Conservation (phyloP, 345 rosid genomes). For the Gynandropsis gynandra region DNA sequence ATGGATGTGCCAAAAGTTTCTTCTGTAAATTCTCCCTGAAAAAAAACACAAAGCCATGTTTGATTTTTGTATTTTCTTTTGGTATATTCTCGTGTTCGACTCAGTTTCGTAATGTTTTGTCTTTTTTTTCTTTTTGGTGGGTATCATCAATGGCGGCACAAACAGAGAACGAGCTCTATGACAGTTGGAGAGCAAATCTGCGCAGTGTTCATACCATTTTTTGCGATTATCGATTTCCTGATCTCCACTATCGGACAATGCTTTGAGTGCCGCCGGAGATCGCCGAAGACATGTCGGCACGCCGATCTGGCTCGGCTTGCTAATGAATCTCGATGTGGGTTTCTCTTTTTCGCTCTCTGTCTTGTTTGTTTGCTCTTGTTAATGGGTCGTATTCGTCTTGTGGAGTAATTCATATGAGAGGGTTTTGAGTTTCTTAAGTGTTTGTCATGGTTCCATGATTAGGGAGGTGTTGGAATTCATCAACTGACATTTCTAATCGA, state of each 20-base stretch:
- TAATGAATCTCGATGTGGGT: conserved; percentile 47
- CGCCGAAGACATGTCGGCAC: conserved; percentile 11
- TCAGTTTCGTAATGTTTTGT: conserved; percentile 5
- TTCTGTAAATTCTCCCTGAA: conserved; percentile 13
- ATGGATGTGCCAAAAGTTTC: conserved; percentile 23
- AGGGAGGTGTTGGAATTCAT: background rate
- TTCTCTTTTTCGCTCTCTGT: background rate
- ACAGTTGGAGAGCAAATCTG: conserved; percentile 64
- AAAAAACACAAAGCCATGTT: no score
- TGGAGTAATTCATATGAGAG: background rate
- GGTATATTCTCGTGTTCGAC: background rate
- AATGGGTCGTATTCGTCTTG: background rate
- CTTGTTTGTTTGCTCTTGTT: background rate
- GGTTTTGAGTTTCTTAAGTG: background rate
- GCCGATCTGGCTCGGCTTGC: conserved; percentile 53
- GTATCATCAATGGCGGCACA: background rate
- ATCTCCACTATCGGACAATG: conserved; percentile 35
- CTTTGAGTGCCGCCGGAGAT: conserved; percentile 26
- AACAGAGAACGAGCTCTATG: conserved; percentile 48
- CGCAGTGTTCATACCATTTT: conserved; percentile 47
- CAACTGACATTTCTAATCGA: background rate
- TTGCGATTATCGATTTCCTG: conserved; percentile 44
- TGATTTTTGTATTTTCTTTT: background rate
- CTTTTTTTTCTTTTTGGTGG: background rate
- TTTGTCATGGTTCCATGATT: no score